These are phyloP conservation scores for Phanerodontia chrysosporium DNA, from an alignment of 768 basidiomycete species.

Conservation along the genomic window DNA sequence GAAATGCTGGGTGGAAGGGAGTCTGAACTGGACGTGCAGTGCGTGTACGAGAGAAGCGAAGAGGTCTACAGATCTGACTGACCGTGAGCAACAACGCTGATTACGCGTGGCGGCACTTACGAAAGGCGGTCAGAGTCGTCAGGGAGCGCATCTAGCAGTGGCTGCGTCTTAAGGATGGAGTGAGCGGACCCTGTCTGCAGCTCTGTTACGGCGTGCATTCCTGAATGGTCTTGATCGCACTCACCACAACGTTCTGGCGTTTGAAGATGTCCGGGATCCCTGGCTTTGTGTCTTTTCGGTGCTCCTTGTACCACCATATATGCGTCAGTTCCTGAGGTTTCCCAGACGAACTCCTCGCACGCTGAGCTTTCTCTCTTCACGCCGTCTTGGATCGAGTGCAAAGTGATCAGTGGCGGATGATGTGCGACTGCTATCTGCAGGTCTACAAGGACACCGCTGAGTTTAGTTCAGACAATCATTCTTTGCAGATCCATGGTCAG, in stretches of 20 bases:
- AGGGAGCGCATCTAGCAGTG: constrained; percentile 65
- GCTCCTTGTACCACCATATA: constrained; percentile 73
- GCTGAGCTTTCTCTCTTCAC: constrained; percentile 35
- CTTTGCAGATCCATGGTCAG: not conserved
- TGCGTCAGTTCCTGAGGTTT: constrained; percentile 35
- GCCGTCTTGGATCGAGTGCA: constrained; percentile 81
- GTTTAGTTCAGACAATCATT: constrained; percentile 4
- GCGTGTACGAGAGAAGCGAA: constrained; percentile 67
- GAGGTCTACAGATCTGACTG: constrained; percentile 42
- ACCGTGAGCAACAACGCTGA: not conserved
- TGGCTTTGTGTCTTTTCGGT: constrained; percentile 33
- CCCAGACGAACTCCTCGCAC: not conserved
- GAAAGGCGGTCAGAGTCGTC: constrained; percentile 64
- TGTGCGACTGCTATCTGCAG: constrained; percentile 65
- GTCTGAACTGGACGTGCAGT: constrained; percentile 33
- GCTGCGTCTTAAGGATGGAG: constrained; percentile 62
- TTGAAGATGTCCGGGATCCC: constrained; percentile 75
- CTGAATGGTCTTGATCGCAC: constrained; percentile 18
- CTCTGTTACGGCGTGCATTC: not conserved
- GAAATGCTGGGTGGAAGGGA: constrained; percentile 54
- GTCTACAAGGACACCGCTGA: constrained; percentile 32
- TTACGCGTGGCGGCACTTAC: constrained; percentile 37
- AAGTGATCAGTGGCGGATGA: constrained; percentile 59
- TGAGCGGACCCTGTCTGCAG: constrained; percentile 73
- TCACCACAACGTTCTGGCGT: constrained; percentile 59